Conservation (phyloP, 768 basidiomycete genomes). For the Rhodotorula kratochvilovae region DNA sequence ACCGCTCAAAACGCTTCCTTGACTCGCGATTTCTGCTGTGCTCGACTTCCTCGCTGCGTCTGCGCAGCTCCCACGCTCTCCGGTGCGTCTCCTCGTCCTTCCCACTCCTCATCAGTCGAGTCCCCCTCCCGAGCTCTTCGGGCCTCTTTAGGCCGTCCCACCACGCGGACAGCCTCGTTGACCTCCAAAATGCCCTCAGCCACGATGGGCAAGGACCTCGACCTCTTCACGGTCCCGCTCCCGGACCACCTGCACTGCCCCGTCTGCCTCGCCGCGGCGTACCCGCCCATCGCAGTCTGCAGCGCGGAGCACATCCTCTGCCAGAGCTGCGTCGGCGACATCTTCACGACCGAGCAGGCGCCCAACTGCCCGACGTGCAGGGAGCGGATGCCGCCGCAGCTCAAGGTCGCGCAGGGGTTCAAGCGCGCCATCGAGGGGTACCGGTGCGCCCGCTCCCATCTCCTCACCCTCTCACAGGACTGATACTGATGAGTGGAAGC, state of each 20-base stretch:
- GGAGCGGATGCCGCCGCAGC: not conserved
- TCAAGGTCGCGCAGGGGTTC: not conserved
- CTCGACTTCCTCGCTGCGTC: too few species aligned
- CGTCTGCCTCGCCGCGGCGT: not conserved
- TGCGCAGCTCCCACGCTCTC: too few species aligned
- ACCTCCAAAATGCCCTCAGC: too few species aligned
- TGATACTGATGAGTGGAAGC: fast-evolving
- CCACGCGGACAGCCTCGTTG: too few species aligned
- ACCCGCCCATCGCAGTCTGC: not conserved
- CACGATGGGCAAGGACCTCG: too few species aligned
- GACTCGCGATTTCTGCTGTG: too few species aligned
- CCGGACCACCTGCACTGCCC: not conserved
- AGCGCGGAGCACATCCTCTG: not conserved
- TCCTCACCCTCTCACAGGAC: too few species aligned
- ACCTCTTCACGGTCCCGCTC: not conserved
- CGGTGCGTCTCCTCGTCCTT: too few species aligned
- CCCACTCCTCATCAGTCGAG: too few species aligned
- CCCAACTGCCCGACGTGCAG: not conserved
- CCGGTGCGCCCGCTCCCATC: not conserved
- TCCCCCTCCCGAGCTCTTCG: too few species aligned
- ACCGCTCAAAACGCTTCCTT: too few species aligned
- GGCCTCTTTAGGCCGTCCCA: too few species aligned
- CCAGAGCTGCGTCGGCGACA: not conserved
- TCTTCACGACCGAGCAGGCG: fast-evolving
- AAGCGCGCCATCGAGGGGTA: not conserved